Conservation (phyloP, 148 eudicot genomes). For the Cornus kousa region DNA sequence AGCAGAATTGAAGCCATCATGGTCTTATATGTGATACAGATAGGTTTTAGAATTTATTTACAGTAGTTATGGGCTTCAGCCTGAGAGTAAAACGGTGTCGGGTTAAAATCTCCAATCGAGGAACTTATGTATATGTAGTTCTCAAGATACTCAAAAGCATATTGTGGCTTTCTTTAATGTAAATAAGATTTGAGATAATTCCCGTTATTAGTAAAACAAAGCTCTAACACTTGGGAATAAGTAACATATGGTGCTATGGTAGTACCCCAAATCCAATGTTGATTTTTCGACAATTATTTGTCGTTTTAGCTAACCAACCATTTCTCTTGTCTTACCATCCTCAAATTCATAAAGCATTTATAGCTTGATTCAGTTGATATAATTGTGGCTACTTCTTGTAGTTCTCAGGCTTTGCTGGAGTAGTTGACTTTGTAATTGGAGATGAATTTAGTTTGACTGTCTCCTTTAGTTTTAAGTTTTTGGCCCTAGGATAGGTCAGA, state of each 20-base stretch:
- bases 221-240: background rate
- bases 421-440: too few species aligned
- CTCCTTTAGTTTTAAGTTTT: too few species aligned
- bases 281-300: background rate
- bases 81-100: background rate
- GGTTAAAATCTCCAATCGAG: background rate
- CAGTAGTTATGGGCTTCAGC: background rate
- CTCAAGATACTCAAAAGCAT: background rate
- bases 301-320: background rate
- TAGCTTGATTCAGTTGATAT: too few species aligned
- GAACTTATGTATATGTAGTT: background rate
- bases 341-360: background rate
- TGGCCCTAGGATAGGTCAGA: too few species aligned
- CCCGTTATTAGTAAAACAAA: background rate
- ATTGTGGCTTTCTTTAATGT: background rate
- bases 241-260: too few species aligned
- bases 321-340: background rate
- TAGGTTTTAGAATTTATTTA: background rate
- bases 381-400: too few species aligned
- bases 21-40: background rate
- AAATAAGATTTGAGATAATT: too few species aligned
- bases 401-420: too few species aligned
- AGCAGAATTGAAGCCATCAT: background rate
- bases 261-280: too few species aligned
- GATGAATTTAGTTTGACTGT: too few species aligned